A percentile compares a stretch with the other conserved stretches of the same genome.
These are phyloP conservation scores for Penicillium macrosclerotiorum DNA, from an alignment of 495 filamentous ascomycete species.

Conservation along the genomic window DNA sequence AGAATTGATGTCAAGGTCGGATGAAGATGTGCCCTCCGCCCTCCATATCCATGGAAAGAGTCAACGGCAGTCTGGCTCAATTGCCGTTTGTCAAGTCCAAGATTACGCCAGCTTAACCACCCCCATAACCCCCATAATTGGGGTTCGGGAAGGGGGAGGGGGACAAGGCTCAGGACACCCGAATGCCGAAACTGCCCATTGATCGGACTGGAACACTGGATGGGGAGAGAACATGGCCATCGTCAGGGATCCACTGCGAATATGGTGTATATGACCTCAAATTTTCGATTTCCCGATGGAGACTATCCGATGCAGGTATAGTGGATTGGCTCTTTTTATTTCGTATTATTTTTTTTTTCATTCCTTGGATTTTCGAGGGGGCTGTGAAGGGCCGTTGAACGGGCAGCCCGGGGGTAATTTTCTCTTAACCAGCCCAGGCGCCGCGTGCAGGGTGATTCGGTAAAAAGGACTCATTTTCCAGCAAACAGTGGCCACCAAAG, in stretches of 20 bases:
- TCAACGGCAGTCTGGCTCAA: slow-evolving; percentile 4
- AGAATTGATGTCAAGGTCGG: background rate
- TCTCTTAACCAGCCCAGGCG: too few species aligned
- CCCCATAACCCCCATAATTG: slow-evolving; percentile 2
- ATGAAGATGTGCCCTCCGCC: too few species aligned
- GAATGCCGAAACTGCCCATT: slow-evolving; percentile 10
- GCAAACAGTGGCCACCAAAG: background rate
- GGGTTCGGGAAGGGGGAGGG: background rate
- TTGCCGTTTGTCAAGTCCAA: slow-evolving; percentile 4
- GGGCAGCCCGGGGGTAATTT: too few species aligned
- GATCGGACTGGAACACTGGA: slow-evolving; percentile 13
- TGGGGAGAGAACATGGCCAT: background rate
- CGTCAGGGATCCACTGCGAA: background rate
- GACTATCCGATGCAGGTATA: background rate
- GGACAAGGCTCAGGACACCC: background rate
- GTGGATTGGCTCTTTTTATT: background rate
- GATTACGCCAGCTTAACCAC: slow-evolving; percentile 1
- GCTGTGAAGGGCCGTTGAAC: background rate
- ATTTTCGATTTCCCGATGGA: slow-evolving; percentile 8
- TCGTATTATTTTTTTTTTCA: background rate
- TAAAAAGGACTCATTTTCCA: background rate
- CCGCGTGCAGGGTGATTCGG: too few species aligned
- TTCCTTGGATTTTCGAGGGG: background rate
- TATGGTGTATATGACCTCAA: slow-evolving; percentile 9
- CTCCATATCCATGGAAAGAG: background rate